A percentile compares a stretch with the other conserved stretches of the same genome.
These are phyloP conservation scores for Ophiostoma angusticollis DNA, from an alignment of 2,329 filamentous ascomycete genomes.

Conservation along the genomic window DNA sequence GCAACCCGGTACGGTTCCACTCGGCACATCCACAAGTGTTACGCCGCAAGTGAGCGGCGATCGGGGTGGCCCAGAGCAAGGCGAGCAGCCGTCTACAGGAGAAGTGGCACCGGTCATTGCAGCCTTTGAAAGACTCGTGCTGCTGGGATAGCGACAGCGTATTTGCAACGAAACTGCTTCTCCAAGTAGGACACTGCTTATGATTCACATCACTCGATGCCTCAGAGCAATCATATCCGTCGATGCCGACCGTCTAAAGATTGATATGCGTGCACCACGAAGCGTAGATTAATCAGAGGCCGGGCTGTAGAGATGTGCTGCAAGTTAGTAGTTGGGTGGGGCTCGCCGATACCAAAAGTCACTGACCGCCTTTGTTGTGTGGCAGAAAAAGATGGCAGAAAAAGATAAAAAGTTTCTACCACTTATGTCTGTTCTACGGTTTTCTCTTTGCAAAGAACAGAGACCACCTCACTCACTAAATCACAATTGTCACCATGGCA, in stretches of 20 bases:
- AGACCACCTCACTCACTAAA: not conserved
- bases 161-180: not conserved
- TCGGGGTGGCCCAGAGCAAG: not conserved
- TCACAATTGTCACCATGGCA: conserved; percentile 1
- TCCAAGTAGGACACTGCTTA: too few species aligned
- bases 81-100: conserved; percentile 31
- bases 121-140: conserved; percentile 34
- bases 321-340: too few species aligned
- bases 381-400: conserved; percentile 10
- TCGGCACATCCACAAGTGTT: not conserved
- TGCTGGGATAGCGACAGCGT: conserved; percentile 29
- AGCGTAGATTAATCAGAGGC: too few species aligned
- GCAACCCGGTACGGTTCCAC: conserved; percentile 13
- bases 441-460: not conserved
- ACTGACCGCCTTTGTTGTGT: conserved; percentile 10
- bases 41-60: not conserved
- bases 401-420: conserved; percentile 1
- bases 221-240: too few species aligned
- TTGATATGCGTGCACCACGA: too few species aligned
- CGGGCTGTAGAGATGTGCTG: too few species aligned
- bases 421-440: not conserved
- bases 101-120: conserved; percentile 37
- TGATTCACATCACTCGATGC: too few species aligned
- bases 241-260: too few species aligned
- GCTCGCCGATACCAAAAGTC: too few species aligned